Evolutionary conservation across 371 early-diverging fungal species (phyloP), one percentile per base, ranked within the genome.

Genomic region (Mucor racemosus): DNA sequence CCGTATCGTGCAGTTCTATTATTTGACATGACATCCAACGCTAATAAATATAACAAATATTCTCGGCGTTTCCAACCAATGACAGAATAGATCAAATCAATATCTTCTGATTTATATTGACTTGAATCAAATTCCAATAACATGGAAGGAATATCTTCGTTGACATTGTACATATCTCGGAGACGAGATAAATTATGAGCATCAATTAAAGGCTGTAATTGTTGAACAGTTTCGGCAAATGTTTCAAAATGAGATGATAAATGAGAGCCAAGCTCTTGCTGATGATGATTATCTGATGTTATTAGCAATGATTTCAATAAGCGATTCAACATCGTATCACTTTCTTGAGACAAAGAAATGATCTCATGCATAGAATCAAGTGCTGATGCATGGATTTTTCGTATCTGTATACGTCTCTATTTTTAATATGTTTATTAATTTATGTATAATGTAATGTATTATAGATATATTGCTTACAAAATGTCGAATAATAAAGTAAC

Each of bases 1-100:
- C 73, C 78, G 64, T 79, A 82, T 46, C 73, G 69, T 10, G 76
- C 68, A 7, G 74, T 71, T 40, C 69, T 65, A 10, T 71, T 76
- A 6, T 69, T 65, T 34, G 79, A 76, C 81, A 83, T 80, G 56
- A 78, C 75, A 62, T 77, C 78, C 48, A 82, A 53, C 0, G 83
- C 80, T 41, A 83, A 62, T 11, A 83, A 53, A 44, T 80, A 76
- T 17, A 77, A 61, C 31, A 83, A 34, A 40, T 76, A 80, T 34
- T 83, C 79, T 17, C 81, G 73, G 0, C 84, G 73, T 41, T 76
- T 77, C 62, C 70, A 75, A n/a, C 71, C 66, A 42, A 79, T 66
- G 1, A 65, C 48, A 4, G 67, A 69, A 31, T 60, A 58, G 5
- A 76, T 40, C 9, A 73, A 42, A 19, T 79, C 75, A 13, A 77